Conservation (phyloP, 257 asterid genomes). For the Fraxinus quadrangulata region DNA sequence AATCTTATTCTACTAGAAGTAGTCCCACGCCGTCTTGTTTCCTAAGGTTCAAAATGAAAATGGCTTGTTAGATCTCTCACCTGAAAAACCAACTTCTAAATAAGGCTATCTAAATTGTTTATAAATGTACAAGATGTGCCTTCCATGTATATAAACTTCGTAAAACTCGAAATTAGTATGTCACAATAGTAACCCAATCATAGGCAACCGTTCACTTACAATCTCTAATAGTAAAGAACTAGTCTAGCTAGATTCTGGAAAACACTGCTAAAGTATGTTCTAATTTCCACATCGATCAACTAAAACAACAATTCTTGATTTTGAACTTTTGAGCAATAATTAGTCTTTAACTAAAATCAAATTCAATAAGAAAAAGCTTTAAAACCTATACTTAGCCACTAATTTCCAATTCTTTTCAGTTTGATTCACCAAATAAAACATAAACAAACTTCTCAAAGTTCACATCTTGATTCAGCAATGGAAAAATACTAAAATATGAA, state of each 20-base stretch:
- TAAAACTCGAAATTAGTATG: background rate
- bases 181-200: background rate
- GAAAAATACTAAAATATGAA: background rate
- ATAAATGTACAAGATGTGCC: background rate
- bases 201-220: background rate
- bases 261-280: background rate
- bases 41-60: background rate
- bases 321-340: no score
- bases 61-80: background rate
- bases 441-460: conserved; percentile 14
- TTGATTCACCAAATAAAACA: conserved; percentile 21
- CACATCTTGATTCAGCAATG: conserved; percentile 8
- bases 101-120: background rate
- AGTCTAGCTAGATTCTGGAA: background rate
- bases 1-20: background rate
- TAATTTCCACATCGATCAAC: background rate
- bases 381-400: background rate
- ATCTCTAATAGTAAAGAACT: background rate
- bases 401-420: conserved; percentile 7
- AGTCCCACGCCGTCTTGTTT: background rate
- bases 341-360: background rate
- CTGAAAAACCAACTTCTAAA: background rate
- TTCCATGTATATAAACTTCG: background rate
- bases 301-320: no score
- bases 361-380: background rate